These are phyloP conservation scores for Fomitopsis schrenkii DNA, from an alignment of 1,284 basidiomycete genomes.

Conservation along the genomic window DNA sequence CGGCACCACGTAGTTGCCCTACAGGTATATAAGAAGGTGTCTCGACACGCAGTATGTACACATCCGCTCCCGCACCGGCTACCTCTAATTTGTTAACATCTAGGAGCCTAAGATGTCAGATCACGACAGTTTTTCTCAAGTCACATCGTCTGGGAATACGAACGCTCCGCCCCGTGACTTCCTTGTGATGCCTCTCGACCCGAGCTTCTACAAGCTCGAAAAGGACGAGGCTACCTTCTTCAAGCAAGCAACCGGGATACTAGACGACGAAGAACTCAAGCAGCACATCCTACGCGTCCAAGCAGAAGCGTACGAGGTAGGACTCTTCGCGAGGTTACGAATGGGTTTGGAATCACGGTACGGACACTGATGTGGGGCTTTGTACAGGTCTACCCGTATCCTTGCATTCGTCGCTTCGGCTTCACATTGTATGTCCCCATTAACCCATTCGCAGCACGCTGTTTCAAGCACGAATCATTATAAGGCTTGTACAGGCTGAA, in stretches of 20 bases:
- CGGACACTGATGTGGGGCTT: too few species aligned
- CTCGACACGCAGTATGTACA: too few species aligned
- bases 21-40: too few species aligned
- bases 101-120: too few species aligned
- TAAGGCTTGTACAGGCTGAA: slow-evolving; percentile 8
- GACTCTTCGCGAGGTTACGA: too few species aligned
- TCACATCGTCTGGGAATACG: too few species aligned
- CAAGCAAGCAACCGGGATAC: slow-evolving; percentile 32
- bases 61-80: too few species aligned
- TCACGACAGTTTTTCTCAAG: too few species aligned
- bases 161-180: too few species aligned
- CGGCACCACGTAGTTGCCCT: too few species aligned
- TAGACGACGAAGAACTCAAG: slow-evolving; percentile 31
- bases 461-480: background rate
- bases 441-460: background rate
- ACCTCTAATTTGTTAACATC: too few species aligned
- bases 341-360: too few species aligned
- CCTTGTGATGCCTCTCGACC: slow-evolving; percentile 7
- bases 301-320: slow-evolving; percentile 37
- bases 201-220: slow-evolving; percentile 10
- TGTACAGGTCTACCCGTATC: slow-evolving; percentile 11
- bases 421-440: slow-evolving; percentile 10
- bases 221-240: slow-evolving; percentile 23
- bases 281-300: slow-evolving; percentile 40
- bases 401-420: slow-evolving; percentile 14